Evolutionary conservation across 495 filamentous ascomycete species (phyloP).

Genomic region (Immersiella caudata): DNA sequence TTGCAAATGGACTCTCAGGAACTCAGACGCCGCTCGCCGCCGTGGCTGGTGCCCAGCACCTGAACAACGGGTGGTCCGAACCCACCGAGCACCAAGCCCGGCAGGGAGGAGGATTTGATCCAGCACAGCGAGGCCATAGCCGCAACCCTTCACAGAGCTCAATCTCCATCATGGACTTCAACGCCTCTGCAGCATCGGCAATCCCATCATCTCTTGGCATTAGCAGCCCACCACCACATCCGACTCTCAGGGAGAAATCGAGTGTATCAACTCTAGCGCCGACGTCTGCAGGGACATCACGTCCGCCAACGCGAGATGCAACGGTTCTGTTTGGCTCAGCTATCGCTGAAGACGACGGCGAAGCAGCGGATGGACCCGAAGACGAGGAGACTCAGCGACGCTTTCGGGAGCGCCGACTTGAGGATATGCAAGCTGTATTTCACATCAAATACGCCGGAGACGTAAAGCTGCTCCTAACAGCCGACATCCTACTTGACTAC

Average conservation of each 20-base stretch:
- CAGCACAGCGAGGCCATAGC: slow-evolving; percentile 35
- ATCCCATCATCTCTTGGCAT: slow-evolving; percentile 11
- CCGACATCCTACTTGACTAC: slow-evolving; percentile 94
- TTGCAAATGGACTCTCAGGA: slow-evolving; percentile 77
- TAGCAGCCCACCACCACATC: slow-evolving; percentile 18
- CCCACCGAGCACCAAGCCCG: slow-evolving; percentile 29
- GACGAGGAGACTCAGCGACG: slow-evolving; percentile 35
- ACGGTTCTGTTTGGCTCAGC: slow-evolving; percentile 26
- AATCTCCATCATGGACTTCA: slow-evolving; percentile 46
- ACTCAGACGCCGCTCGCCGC: slow-evolving; percentile 85
- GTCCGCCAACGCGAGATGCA: slow-evolving; percentile 52
- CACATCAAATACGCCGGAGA: slow-evolving; percentile 87
- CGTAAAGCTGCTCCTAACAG: slow-evolving; percentile 81
- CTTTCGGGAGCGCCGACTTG: slow-evolving; percentile 55
- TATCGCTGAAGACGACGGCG: slow-evolving; percentile 19
- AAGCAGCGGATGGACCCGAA: slow-evolving; percentile 18
- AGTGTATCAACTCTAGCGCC: slow-evolving; percentile 58
- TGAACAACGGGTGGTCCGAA: slow-evolving; percentile 46
- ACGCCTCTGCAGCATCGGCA: neutral
- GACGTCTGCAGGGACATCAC: slow-evolving; percentile 46
- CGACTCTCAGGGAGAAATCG: slow-evolving; percentile 49
- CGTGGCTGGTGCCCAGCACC: slow-evolving; percentile 67
- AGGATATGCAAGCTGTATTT: slow-evolving; percentile 87
- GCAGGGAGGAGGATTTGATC: neutral
- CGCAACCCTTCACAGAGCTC: slow-evolving; percentile 49